A percentile compares a stretch with the other conserved stretches of the same genome.
phyloP scores from a whole-genome alignment of 2,329 filamentous ascomycete species.

The Periglandula ipomoeae region DNA sequence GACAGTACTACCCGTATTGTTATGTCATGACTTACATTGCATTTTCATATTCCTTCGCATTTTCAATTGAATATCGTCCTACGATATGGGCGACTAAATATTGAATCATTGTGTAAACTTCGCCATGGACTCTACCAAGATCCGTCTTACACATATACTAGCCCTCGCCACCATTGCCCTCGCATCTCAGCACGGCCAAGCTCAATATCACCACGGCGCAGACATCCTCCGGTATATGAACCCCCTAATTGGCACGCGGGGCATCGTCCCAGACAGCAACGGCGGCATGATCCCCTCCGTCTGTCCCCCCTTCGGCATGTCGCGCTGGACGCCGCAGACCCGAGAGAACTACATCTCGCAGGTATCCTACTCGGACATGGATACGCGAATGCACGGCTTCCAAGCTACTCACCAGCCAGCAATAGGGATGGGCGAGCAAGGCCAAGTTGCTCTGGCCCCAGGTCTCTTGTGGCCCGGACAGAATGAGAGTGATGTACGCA shows the following conservation, averaged over 20 bases:
- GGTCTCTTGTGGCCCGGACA: constrained; percentile 21
- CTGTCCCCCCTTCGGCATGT: constrained; percentile 36
- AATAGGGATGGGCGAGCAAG: constrained; percentile 43
- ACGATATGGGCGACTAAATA: too few relatives aligned
- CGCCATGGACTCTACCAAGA: too few relatives aligned
- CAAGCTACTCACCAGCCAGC: constrained; percentile 41
- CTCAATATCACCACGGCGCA: constrained; percentile 18
- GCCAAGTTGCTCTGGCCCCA: constrained; percentile 33
- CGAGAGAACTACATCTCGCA: constrained; percentile 40
- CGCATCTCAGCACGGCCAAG: neutral
- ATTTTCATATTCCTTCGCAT: too few relatives aligned
- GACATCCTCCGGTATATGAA: constrained; percentile 24
- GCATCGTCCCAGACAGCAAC: constrained; percentile 21
- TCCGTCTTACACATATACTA: neutral
- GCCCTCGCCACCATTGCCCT: neutral
- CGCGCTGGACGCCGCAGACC: constrained; percentile 40
- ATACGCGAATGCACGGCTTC: constrained; percentile 35
- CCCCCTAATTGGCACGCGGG: constrained; percentile 24
- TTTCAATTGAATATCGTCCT: too few relatives aligned
- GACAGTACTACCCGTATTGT: too few relatives aligned
- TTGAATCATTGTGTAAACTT: too few relatives aligned
- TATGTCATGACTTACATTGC: too few relatives aligned
- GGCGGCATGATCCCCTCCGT: constrained; percentile 29
- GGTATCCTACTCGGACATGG: constrained; percentile 35
- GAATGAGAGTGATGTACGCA: constrained; percentile 9